Conservation (phyloP, 208 protist species). For the Crithidia fasciculata region DNA sequence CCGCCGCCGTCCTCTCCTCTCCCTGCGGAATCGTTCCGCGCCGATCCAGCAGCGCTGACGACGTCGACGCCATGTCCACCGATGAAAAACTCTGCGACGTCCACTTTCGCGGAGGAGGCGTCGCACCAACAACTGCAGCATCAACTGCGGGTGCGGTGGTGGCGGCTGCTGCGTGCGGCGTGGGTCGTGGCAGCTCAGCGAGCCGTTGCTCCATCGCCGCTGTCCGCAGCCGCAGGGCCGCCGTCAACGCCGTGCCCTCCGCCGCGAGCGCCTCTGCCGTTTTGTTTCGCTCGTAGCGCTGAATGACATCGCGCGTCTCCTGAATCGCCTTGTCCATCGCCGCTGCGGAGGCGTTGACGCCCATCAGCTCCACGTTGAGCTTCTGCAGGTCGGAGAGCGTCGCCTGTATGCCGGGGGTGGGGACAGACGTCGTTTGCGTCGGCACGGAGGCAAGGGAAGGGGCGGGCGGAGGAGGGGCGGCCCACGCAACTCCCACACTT, state of each 20-base stretch:
- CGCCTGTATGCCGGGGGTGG: conserved; percentile 44
- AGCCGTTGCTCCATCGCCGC: conserved; percentile 71
- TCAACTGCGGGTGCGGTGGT: not conserved
- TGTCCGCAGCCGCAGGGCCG: conserved; percentile 58
- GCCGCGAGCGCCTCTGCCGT: conserved; percentile 43
- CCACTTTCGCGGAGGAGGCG: conserved; percentile 5
- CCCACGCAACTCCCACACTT: conserved; percentile 23
- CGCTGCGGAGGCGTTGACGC: conserved; percentile 65
- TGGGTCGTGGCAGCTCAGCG: conserved; percentile 16
- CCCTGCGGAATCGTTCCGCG: too few relatives aligned
- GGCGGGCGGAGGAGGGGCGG: not conserved
- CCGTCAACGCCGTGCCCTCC: conserved; percentile 61
- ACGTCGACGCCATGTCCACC: not conserved
- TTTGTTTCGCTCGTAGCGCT: conserved; percentile 55
- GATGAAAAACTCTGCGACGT: conserved; percentile 1
- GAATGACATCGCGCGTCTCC: conserved; percentile 64
- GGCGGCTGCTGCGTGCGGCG: not conserved
- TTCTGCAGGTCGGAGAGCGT: conserved; percentile 61
- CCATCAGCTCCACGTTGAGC: conserved; percentile 68
- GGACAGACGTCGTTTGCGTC: not conserved
- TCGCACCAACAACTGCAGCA: too few relatives aligned
- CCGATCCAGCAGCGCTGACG: too few relatives aligned
- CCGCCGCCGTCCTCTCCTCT: too few relatives aligned
- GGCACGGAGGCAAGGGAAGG: not conserved
- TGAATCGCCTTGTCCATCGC: conserved; percentile 80